Evolutionary conservation across 169 alveolate genomes (phyloP), one percentile per base, ranked within the genome.

Genomic region (Sarcocystis neurona): DNA sequence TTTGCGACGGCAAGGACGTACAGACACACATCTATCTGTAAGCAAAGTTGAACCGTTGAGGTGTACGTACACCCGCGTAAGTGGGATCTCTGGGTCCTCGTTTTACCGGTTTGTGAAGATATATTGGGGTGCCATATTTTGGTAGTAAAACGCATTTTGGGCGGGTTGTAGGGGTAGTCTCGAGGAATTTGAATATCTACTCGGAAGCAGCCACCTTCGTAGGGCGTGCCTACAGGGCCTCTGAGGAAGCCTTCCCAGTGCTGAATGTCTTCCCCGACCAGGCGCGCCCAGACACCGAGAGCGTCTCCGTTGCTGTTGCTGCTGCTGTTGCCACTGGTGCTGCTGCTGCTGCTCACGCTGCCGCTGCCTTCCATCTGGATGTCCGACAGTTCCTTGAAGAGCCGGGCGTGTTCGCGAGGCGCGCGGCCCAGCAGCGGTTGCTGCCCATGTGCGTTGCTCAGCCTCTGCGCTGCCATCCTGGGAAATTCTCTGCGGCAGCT

Each of bases 61-160:
- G n/a, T n/a, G n/a, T n/a, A n/a, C n/a, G n/a, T n/a, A n/a, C n/a
- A n/a, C n/a, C n/a, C n/a, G n/a, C n/a, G n/a, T n/a, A n/a, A n/a
- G n/a, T n/a, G n/a, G n/a, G n/a, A n/a, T n/a, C n/a, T n/a, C n/a
- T n/a, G n/a, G n/a, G n/a, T 63, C 43, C 15, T 6, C 41, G 56
- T 0, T 75, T 48, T 18, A 79, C 87, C 98, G 27, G 98, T 96
- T 92, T 96, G 97, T 84, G 98, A 95, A 84, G 98, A 95, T 75
- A 98, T 96, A 85, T 98, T 98, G 10, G 99, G 99, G 92, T 98
- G 99, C 99, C 99, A 98, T 43, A 97, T 97, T 93, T 97, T 97
- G 44, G 99, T 98, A 63, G 93, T 97, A 77, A 97, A 98, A 94
- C 96, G 97, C 92, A 98, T 98, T 97, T 95, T 96, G 37, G 98